A percentile compares a stretch with the other conserved stretches of the same genome.
Evolutionary conservation across 2,329 filamentous ascomycete genomes (phyloP).

Genomic region (Trichoderma breve): DNA sequence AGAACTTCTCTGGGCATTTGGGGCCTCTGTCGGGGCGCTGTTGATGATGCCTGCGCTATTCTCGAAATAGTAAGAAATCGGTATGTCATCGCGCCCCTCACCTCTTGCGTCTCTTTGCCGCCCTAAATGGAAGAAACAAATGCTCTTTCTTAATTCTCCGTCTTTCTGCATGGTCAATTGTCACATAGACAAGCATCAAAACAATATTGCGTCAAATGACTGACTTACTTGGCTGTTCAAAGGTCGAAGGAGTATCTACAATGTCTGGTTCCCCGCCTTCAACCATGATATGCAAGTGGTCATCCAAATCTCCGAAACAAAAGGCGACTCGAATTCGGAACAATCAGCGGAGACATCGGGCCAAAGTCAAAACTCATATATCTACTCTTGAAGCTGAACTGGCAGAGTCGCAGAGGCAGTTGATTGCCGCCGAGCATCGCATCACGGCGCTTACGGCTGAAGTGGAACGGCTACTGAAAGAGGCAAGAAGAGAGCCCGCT

Average conservation of each 20-base stretch:
- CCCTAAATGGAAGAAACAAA: neutral
- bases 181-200: neutral
- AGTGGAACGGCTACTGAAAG: neutral
- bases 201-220: neutral
- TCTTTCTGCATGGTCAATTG: neutral
- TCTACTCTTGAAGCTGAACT: slow-evolving; percentile 26
- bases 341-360: slow-evolving; percentile 51
- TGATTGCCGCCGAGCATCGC: neutral
- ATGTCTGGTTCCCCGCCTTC: neutral
- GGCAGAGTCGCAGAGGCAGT: neutral
- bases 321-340: slow-evolving; percentile 44
- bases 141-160: neutral
- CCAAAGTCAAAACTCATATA: slow-evolving; percentile 41
- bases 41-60: neutral
- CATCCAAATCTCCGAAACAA: slow-evolving; percentile 29
- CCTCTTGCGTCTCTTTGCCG: neutral
- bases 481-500: neutral
- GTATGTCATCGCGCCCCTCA: neutral
- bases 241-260: neutral
- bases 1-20: neutral
- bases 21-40: too few species aligned
- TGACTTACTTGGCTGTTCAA: neutral
- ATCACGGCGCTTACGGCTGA: neutral
- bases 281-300: slow-evolving; percentile 4
- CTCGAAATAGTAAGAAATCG: neutral